Conservation (phyloP, 106 monocot species). For the Gastrodia elata region DNA sequence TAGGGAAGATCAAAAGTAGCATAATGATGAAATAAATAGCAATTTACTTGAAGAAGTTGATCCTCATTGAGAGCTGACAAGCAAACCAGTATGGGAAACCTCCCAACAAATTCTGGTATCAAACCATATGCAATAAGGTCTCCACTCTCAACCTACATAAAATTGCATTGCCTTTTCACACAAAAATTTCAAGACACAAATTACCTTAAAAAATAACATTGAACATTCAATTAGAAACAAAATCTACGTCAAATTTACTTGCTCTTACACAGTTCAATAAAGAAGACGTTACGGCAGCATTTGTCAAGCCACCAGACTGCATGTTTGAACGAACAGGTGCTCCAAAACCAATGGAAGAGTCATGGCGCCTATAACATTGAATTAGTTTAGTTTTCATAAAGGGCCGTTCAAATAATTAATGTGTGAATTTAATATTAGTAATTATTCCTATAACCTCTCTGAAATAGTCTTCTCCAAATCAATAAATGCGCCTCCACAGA, state of each 20-base stretch:
- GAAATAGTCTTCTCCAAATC: constrained; percentile 76
- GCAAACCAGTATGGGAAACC: constrained; percentile 59
- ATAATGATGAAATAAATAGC: not conserved
- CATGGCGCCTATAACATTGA: constrained; percentile 43
- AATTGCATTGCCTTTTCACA: not conserved
- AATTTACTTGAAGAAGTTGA: constrained; percentile 60
- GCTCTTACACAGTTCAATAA: constrained; percentile 56
- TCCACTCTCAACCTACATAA: constrained; percentile 58
- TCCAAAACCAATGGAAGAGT: constrained; percentile 77
- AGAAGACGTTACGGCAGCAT: constrained; percentile 46
- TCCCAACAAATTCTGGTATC: constrained; percentile 86
- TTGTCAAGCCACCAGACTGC: constrained; percentile 33
- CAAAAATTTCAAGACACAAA: not conserved
- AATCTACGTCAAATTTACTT: not conserved
- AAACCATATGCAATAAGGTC: constrained; percentile 82
- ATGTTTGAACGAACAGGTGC: constrained; percentile 56
- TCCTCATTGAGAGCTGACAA: constrained; percentile 58
- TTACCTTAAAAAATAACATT: not conserved
- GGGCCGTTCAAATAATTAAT: not conserved
- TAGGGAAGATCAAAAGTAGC: not conserved
- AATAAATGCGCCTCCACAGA: constrained; percentile 80
- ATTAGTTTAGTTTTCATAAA: not conserved
- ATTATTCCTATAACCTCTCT: constrained; percentile 47
- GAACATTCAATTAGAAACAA: not conserved
- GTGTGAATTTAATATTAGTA: not conserved